Base-by-base conservation (phyloP, 2,329 filamentous ascomycete species). In the Arthroderma uncinatum region DNA sequence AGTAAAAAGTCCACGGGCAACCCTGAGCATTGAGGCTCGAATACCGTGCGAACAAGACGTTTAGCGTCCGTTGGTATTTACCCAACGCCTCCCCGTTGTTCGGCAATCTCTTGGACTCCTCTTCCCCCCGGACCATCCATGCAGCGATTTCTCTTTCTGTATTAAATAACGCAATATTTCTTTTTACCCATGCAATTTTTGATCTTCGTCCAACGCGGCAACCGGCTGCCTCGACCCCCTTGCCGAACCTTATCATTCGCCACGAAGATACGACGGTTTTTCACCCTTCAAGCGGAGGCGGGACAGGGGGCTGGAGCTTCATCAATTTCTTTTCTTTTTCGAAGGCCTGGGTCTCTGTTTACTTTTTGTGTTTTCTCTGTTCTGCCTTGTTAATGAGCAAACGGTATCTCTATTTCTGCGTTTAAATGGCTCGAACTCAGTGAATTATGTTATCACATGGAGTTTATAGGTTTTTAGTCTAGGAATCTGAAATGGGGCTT, bases 1-100 rank as follows among this genome's bases (percentile, higher is more conserved):
- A 91, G 64, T 82, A n/a, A 73, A 67, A 28, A 9, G 10, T 39
- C 14, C 7, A n/a, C 36, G 30, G 30, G 6, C 39, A 42, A 42
- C 12, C 0, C 39, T 0, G 16, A 40, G 16, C n/a, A n/a, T n/a
- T n/a, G n/a, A n/a, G n/a, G n/a, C n/a, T n/a, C n/a, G n/a, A n/a
- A n/a, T n/a, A n/a, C n/a, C 10, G 39, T 10, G 8, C 39, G 19
- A 21, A 6, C 16, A 21, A 21, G 9, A 14, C 14, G 10, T 16
- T 30, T 30, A 48, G 12, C 44, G 9, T 48, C 23, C n/a, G 23
- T 5, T 10, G 23, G 25, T 28, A 4, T n/a, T 25, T 23, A 14
- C 9, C 23, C 12, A 9, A 25, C 5, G 10, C 2, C 44, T 16
- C 5, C 9, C 12, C 23, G 44, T 25, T 28, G 23, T 28, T 16